Evolutionary conservation across 192 early-diverging fungal species (phyloP).

Genomic region (Entomortierella chlamydospora): DNA sequence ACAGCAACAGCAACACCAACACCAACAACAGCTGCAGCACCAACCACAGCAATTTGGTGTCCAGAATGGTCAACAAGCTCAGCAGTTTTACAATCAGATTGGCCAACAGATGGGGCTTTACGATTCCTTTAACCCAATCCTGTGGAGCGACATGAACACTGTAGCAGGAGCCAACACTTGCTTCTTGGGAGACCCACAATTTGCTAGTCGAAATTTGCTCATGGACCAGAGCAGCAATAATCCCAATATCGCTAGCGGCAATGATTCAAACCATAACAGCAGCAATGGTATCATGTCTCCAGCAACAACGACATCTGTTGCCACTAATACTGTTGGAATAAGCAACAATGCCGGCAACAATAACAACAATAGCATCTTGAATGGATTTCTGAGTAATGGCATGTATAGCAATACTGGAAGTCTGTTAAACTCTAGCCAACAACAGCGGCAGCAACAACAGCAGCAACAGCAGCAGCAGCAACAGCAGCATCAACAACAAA

Average conservation of each 20-base stretch:
- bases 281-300: no score
- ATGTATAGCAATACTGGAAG: constrained; percentile 11
- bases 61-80: constrained; percentile 21
- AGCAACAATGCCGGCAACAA: constrained; percentile 15
- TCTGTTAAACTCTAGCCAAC: constrained; percentile 6
- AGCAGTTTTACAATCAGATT: constrained; percentile 42
- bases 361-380: constrained; percentile 11
- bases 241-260: neutral
- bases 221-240: neutral
- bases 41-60: constrained; percentile 14
- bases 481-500: constrained; percentile 1
- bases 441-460: constrained; percentile 21
- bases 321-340: neutral
- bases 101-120: constrained; percentile 44
- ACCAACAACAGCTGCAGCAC: constrained; percentile 17
- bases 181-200: constrained; percentile 29
- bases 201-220: constrained; percentile 7
- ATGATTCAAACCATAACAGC: neutral
- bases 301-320: neutral
- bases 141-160: constrained; percentile 35
- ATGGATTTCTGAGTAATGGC: constrained; percentile 21
- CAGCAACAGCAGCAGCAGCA: constrained; percentile 10
- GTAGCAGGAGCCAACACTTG: constrained; percentile 15
- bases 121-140: constrained; percentile 34
- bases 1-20: constrained; percentile 20